Conservation (phyloP, 345 rosid genomes). For the Brassica incana region DNA sequence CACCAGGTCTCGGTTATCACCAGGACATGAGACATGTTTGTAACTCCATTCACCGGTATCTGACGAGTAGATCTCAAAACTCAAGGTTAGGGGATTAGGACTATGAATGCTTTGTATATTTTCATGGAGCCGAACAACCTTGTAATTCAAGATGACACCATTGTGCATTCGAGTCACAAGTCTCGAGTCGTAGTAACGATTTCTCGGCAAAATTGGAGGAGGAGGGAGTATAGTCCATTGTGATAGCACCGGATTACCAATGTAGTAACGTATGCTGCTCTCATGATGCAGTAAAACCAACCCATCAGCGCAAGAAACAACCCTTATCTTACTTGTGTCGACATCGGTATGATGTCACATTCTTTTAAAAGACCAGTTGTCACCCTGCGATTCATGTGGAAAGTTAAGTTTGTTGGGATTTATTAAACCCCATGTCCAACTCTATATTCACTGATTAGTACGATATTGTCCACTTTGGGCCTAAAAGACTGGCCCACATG, state of each 20-base stretch:
- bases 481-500: no score
- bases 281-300: neutral
- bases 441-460: no score
- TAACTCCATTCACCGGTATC: neutral
- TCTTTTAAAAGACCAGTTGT: no score
- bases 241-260: neutral
- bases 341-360: no score
- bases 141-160: neutral
- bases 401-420: no score
- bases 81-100: neutral
- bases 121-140: neutral
- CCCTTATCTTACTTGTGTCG: neutral
- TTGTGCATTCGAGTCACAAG: neutral
- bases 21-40: neutral
- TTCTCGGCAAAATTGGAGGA: neutral
- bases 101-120: neutral
- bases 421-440: no score
- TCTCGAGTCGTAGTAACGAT: neutral
- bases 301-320: neutral
- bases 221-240: neutral
- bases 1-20: neutral
- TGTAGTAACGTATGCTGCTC: neutral
- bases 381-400: neutral
- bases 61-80: neutral
- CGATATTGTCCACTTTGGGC: no score